Percentiles rank a stretch among this genome's conserved stretches.
Conservation (phyloP, 257 asterid genomes). For the Solanum appendiculatum region DNA sequence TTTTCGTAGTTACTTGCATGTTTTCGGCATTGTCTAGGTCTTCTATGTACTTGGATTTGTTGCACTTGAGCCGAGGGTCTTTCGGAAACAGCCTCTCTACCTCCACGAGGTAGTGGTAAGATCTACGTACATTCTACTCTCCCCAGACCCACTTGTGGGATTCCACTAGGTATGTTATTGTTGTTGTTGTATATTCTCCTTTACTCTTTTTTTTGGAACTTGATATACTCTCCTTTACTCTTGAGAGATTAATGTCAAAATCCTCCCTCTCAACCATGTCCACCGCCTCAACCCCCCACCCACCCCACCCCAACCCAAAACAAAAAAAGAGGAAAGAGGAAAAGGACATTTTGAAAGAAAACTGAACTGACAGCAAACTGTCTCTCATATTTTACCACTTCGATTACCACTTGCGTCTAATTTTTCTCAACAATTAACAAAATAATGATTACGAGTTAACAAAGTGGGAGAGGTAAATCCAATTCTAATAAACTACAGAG, state of each 20-base stretch:
- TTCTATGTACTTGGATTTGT: neutral
- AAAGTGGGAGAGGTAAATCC: neutral
- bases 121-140: neutral
- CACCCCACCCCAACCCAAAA: neutral
- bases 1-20: neutral
- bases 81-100: neutral
- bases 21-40: neutral
- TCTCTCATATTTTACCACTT: neutral
- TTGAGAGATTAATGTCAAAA: neutral
- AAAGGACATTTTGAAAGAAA: neutral
- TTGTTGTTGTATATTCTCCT: neutral
- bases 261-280: neutral
- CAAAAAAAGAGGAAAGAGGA: too few species aligned
- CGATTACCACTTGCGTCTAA: neutral
- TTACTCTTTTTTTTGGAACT: neutral
- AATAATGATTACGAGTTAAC: neutral
- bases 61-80: neutral
- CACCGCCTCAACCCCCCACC: neutral
- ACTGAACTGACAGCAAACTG: neutral
- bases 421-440: neutral
- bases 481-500: neutral
- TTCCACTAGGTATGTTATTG: too few species aligned
- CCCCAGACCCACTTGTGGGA: neutral
- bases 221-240: neutral
- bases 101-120: neutral